Evolutionary conservation across 176 grass and related monocot species (phyloP).

Genomic region (Carex cristatella): DNA sequence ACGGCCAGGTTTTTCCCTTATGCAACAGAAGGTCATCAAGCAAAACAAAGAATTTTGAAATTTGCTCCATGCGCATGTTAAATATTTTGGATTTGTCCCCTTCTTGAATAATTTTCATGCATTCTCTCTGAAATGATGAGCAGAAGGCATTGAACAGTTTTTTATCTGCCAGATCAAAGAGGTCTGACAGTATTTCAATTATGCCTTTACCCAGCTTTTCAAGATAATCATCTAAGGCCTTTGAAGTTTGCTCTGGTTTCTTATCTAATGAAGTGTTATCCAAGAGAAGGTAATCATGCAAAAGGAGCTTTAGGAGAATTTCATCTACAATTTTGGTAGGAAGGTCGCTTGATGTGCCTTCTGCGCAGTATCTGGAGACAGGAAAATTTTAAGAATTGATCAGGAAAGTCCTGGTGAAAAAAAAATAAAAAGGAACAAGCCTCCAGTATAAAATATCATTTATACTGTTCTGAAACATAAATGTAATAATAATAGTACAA

Average conservation of each 20-base stretch:
- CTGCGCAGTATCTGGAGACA: conserved; percentile 46
- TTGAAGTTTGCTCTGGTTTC: conserved; percentile 26
- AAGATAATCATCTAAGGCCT: conserved; percentile 52
- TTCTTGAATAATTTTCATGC: conserved; percentile 64
- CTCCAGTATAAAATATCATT: neutral
- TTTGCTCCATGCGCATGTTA: conserved; percentile 50
- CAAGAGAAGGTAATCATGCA: conserved; percentile 64
- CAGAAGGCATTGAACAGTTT: conserved; percentile 46
- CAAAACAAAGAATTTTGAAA: conserved; percentile 63
- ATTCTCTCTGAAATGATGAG: conserved; percentile 50
- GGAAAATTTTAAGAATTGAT: neutral
- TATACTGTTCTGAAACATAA: neutral
- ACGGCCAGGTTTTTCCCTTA: conserved; percentile 68
- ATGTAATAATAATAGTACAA: neutral
- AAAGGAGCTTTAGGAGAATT: conserved; percentile 57
- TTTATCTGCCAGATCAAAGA: conserved; percentile 36
- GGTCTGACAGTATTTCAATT: conserved; percentile 53
- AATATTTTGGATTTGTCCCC: conserved; percentile 47
- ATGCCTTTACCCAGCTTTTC: conserved; percentile 65
- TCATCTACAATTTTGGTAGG: conserved; percentile 43
- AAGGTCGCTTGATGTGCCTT: conserved; percentile 38
- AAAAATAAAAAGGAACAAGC: neutral
- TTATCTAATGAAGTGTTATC: conserved; percentile 33
- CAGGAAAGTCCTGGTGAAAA: neutral
- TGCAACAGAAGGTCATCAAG: conserved; percentile 52